Base-by-base conservation (phyloP, 495 filamentous ascomycete species). In the Xylaria palmicola region DNA sequence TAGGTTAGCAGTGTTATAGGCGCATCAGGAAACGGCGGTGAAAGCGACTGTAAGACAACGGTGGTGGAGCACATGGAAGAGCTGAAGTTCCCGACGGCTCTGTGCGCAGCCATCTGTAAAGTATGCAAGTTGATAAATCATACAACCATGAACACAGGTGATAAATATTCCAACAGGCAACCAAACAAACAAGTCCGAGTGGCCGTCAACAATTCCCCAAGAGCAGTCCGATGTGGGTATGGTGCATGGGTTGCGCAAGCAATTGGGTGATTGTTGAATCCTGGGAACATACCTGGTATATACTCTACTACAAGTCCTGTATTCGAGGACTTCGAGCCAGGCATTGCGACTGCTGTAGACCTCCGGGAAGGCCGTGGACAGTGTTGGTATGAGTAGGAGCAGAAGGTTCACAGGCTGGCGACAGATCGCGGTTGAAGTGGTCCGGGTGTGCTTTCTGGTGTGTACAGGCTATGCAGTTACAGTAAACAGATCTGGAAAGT, bases 281-380 rank as follows among this genome's bases (percentile, higher is more conserved):
- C 13, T 34, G 29, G 44, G 39, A 34, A 66, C 75, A 32, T 79
- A 85, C 82, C 81, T 62, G 81, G 81, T 64, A 85, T 83, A 68
- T 83, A 84, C 71, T 85, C 81, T 51, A 84, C 77, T 57, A 85
- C 74, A 65, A 83, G 81, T 36, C 81, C 82, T 63, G 79, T 68
- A 52, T 80, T 78, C 58, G 74, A 61, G 64, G 66, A 62, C 34
- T 72, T 71, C 24, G 72, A 69, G 62, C 77, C 75, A 69, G 79
- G 78, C 78, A 81, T 80, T 30, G 49, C 67, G 62, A 58, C 55
- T 62, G 70, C 50, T 57, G 13, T 43, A 13, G 19, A 32, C 36
- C 20, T 59, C 43, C 10, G 56, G 22, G 9, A 48, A 45, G 10
- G 49, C 15, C 7, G 39, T 3, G 13, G 22, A 29, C 1, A 2